Evolutionary conservation across 164 flowering plant species (phyloP).

Genomic region (Dillenia suffruticosa): DNA sequence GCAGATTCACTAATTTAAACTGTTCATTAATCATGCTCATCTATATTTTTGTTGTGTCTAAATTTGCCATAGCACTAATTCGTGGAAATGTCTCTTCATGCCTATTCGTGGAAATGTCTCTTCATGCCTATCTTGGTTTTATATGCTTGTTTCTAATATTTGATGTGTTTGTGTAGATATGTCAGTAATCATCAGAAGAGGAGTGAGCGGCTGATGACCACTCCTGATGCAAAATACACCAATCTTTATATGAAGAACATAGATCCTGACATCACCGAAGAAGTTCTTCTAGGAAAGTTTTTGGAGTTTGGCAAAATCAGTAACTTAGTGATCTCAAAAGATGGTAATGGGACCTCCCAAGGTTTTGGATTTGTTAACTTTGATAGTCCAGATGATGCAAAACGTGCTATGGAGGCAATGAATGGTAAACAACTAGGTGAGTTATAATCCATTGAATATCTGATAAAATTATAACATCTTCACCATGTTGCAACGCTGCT

Average conservation of each 20-base stretch:
- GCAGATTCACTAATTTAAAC: not conserved
- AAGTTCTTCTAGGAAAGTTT: constrained; percentile 54
- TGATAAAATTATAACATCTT: not conserved
- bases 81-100: not conserved
- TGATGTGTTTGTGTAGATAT: constrained; percentile 35
- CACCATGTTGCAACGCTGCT: not conserved
- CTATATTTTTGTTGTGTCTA: not conserved
- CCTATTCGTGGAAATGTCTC: not conserved
- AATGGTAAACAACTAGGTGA: constrained; percentile 70
- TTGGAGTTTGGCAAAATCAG: constrained; percentile 64
- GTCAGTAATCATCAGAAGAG: constrained; percentile 61
- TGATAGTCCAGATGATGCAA: constrained; percentile 73
- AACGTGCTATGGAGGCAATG: constrained; percentile 56
- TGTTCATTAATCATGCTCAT: not conserved
- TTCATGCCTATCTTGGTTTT: not conserved
- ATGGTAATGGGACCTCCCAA: constrained; percentile 59
- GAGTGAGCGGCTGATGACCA: constrained; percentile 51
- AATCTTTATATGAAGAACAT: constrained; percentile 83
- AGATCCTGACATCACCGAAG: constrained; percentile 59
- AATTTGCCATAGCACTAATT: not conserved
- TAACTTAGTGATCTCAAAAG: constrained; percentile 52
- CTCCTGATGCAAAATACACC: constrained; percentile 55
- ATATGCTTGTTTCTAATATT: not conserved
- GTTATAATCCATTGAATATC: not conserved
- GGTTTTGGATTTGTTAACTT: constrained; percentile 95